Conservation (phyloP, 306 rosid genomes). For the Begonia loranthoides region DNA sequence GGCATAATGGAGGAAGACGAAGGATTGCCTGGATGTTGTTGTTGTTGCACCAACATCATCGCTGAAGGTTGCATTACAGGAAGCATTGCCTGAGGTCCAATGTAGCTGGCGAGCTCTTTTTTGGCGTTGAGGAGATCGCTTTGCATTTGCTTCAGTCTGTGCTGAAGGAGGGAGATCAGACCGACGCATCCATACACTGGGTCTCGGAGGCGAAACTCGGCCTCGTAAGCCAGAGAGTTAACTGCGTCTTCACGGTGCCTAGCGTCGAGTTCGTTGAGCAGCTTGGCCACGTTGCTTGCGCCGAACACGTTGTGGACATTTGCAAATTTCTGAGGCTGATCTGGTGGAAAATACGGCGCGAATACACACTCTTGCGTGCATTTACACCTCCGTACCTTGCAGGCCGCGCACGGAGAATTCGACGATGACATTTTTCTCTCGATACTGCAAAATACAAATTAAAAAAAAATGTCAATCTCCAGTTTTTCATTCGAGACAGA, state of each 20-base stretch:
- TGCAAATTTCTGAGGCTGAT: conserved; percentile 69
- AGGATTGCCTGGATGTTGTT: conserved; percentile 16
- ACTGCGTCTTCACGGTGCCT: conserved; percentile 78
- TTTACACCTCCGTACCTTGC: conserved; percentile 62
- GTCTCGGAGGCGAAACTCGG: conserved; percentile 74
- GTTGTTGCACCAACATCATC: conserved; percentile 17
- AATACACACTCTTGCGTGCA: conserved; percentile 92
- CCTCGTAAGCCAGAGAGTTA: conserved; percentile 77
- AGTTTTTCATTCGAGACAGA: conserved; percentile 3
- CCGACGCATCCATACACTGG: conserved; percentile 95
- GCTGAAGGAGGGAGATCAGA: conserved; percentile 75
- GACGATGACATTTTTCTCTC: conserved; percentile 16
- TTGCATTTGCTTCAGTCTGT: conserved; percentile 41
- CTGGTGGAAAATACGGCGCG: conserved; percentile 95
- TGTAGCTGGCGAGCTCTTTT: conserved; percentile 56
- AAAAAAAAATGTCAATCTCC: neutral
- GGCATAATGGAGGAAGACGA: conserved; percentile 20
- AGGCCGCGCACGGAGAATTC: conserved; percentile 89
- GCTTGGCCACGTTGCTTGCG: conserved; percentile 80
- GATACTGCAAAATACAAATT: neutral
- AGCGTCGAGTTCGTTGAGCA: conserved; percentile 58
- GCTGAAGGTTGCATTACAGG: conserved; percentile 12
- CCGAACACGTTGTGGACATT: conserved; percentile 85
- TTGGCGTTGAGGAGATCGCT: conserved; percentile 45
- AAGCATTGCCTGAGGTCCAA: conserved; percentile 55